phyloP scores from a whole-genome alignment of 1,284 basidiomycete genomes.

The Cystobasidiaceae sp. region DNA sequence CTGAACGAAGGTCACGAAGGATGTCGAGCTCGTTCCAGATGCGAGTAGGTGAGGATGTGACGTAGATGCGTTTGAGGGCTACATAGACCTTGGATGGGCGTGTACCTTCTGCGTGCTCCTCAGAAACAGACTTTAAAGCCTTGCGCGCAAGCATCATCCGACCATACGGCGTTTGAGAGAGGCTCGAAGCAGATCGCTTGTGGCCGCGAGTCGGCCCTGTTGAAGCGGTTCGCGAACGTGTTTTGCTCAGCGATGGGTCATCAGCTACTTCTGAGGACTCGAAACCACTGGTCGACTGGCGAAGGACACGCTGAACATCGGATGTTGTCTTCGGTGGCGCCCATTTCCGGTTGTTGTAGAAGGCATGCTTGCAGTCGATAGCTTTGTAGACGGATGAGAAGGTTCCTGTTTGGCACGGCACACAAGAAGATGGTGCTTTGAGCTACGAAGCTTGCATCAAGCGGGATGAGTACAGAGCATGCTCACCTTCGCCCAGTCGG shows the following conservation, averaged over 20 bases:
- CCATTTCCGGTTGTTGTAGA: conserved; percentile 79
- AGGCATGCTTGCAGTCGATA: conserved; percentile 68
- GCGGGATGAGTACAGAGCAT: not conserved
- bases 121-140: conserved; percentile 24
- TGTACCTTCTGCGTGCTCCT: not conserved
- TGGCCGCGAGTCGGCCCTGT: not conserved
- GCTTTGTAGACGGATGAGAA: conserved; percentile 99
- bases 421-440: not conserved
- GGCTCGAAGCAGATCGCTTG: not conserved
- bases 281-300: not conserved
- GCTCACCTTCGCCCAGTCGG: conserved; percentile 72
- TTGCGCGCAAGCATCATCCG: conserved; percentile 1
- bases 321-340: conserved; percentile 43
- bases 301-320: not conserved
- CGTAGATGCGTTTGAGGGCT: conserved; percentile 94
- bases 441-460: not conserved
- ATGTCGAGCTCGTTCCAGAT: conserved; percentile 95
- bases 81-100: conserved; percentile 58
- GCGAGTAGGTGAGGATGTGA: conserved; percentile 85
- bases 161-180: not conserved
- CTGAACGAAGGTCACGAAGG: conserved; percentile 61
- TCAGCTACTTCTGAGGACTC: too few relatives aligned
- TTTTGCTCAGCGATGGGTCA: not conserved
- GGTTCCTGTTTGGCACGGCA: conserved; percentile 58
- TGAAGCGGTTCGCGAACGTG: not conserved